Conservation (phyloP, 2,329 filamentous ascomycete genomes). For the Aspergillus aculeatus region DNA sequence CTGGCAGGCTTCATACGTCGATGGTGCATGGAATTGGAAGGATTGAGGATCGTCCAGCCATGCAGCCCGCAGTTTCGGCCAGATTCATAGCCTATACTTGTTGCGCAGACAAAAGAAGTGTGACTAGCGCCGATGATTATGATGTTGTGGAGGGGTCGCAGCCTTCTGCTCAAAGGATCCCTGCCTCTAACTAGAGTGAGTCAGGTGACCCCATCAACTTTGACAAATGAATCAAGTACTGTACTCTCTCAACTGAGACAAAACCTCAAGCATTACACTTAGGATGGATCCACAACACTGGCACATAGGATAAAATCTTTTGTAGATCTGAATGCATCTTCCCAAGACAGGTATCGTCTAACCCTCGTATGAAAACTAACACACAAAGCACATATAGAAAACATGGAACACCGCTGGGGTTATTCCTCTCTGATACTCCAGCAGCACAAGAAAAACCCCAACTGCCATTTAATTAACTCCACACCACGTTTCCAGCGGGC, state of each 20-base stretch:
- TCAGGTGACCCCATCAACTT: slow-evolving; percentile 8
- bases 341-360: slow-evolving; percentile 20
- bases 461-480: slow-evolving; percentile 19
- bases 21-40: background rate
- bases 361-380: slow-evolving; percentile 8
- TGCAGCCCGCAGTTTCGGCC: background rate
- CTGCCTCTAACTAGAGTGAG: background rate
- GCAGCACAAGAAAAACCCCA: slow-evolving; percentile 11
- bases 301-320: slow-evolving; percentile 2
- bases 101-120: background rate
- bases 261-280: background rate
- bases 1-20: background rate
- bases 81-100: background rate
- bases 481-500: slow-evolving; percentile 7
- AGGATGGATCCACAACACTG: no score
- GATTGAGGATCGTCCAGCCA: background rate
- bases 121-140: background rate
- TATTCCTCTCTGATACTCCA: slow-evolving; percentile 13
- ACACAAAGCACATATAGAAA: slow-evolving; percentile 6
- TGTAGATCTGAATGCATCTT: slow-evolving; percentile 17
- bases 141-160: background rate
- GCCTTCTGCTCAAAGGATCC: background rate
- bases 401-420: background rate
- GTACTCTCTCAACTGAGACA: no score
- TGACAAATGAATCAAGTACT: no score